Percentiles rank a stretch among this genome's conserved stretches.
These are phyloP conservation scores for Porcisia deanei DNA, from an alignment of 208 protist species.

Conservation along the genomic window DNA sequence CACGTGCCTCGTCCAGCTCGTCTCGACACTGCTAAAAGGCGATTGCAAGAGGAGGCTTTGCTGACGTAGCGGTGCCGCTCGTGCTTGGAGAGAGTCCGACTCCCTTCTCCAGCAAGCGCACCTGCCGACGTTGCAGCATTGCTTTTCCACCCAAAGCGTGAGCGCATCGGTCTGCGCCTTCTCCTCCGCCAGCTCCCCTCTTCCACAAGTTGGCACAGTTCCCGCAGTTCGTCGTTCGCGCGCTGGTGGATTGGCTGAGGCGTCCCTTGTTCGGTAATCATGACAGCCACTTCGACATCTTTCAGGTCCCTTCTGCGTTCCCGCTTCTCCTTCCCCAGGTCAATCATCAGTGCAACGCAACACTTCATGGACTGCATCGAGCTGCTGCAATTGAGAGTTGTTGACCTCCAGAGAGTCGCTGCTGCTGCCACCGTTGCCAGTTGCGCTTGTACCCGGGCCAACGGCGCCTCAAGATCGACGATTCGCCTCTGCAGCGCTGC, in stretches of 20 bases:
- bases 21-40: slow-evolving; percentile 21
- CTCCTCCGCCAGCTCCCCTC: slow-evolving; percentile 34
- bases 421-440: neutral
- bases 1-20: slow-evolving; percentile 22
- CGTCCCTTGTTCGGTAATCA: neutral
- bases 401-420: neutral
- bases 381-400: neutral
- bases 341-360: neutral
- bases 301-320: neutral
- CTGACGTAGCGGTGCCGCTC: neutral
- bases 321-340: neutral
- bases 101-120: neutral
- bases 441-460: slow-evolving; percentile 2
- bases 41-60: neutral
- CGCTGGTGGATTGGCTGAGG: neutral
- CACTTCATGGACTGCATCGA: neutral
- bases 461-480: slow-evolving; percentile 5
- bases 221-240: slow-evolving; percentile 40
- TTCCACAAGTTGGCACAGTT: slow-evolving; percentile 43
- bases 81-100: neutral
- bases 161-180: slow-evolving; percentile 40
- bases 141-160: slow-evolving; percentile 20
- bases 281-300: neutral
- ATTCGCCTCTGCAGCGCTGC: slow-evolving; percentile 1
- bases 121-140: slow-evolving; percentile 1